Evolutionary conservation across 768 basidiomycete species (phyloP), one percentile per base, ranked within the genome.

Genomic region (Grammothele lineata): DNA sequence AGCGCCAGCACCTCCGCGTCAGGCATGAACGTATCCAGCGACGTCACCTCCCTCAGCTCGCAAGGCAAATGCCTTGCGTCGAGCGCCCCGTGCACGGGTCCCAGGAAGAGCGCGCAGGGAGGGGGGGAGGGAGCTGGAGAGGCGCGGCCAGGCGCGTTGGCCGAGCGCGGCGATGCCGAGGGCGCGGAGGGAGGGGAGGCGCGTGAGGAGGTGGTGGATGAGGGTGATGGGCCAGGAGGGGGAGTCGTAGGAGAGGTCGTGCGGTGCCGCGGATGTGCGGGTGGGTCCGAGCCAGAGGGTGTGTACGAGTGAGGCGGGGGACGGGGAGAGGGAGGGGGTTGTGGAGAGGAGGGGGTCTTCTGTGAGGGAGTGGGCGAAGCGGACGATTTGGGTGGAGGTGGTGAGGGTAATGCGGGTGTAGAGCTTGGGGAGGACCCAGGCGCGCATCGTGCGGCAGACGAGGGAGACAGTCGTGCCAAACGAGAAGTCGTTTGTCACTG

Each of bases 81-180:
- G 36, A 69, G 59, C 8, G 62, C 45, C 8, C 70, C 70, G 52
- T 70, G 69, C 22, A 65, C 53, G 3, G 68, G 69, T 1, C 67
- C 71, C 26, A 70, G 54, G 11, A 59, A 54, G 14, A 71, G 59
- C 17, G 58, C 51, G 25, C 63, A 51, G 25, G 22, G 57, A 70
- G 54, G 6, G 58, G 51, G 25, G 22, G 57, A 70, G 54, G 6
- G 58, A 57, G 45, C 62, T 53, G 32, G 65, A 62, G 23, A 71
- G 51, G 2, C 45, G 57, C 36, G 54, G 51, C 66, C 65, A 67
- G 6, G 54, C 35, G 34, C 61, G 59, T 40, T 68, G 67, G 48
- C 64, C 62, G 22, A 70, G 53, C 24, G 63, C 47, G 33, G 68
- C 43, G 27, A 71, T 40, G 12, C 63, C 60, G 5, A 71, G 58